Percentiles rank a stretch among this genome's conserved stretches.
These are phyloP conservation scores for Trichomonascus vanleenenianus DNA, from an alignment of 805 yeast species.

Conservation along the genomic window DNA sequence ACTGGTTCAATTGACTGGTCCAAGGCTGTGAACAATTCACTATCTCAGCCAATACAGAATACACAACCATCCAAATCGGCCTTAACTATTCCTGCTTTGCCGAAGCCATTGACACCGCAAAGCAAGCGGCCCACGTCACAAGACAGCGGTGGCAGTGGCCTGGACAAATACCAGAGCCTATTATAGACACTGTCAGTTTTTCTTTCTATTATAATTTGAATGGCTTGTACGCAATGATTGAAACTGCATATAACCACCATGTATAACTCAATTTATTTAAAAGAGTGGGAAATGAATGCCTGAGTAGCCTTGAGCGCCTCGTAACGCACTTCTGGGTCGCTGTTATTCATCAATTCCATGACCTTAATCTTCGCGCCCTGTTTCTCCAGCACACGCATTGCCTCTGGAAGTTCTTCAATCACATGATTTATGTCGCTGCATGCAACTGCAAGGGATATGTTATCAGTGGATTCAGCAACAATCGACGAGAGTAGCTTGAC, in stretches of 20 bases:
- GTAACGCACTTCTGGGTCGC: conserved; percentile 81
- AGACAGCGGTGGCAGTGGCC: conserved; percentile 5
- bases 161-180: conserved; percentile 19
- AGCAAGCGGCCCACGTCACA: neutral
- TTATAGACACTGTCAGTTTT: conserved; percentile 4
- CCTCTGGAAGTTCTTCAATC: conserved; percentile 55
- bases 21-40: neutral
- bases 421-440: conserved; percentile 61
- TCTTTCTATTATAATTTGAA: neutral
- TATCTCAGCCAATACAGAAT: no score
- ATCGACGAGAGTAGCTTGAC: conserved; percentile 50
- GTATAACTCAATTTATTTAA: conserved; percentile 27
- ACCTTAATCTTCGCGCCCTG: conserved; percentile 65
- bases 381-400: conserved; percentile 44
- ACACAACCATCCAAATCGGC: no score
- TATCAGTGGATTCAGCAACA: conserved; percentile 24
- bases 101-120: conserved; percentile 8
- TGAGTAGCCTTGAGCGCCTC: conserved; percentile 97
- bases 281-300: conserved; percentile 77
- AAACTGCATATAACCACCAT: neutral
- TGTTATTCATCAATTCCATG: conserved; percentile 74
- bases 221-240: neutral
- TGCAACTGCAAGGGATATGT: conserved; percentile 45
- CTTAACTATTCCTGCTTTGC: conserved; percentile 2
- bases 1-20: neutral